Evolutionary conservation across 2,329 filamentous ascomycete genomes (phyloP).

Genomic region (Metarhizium anisopliae): DNA sequence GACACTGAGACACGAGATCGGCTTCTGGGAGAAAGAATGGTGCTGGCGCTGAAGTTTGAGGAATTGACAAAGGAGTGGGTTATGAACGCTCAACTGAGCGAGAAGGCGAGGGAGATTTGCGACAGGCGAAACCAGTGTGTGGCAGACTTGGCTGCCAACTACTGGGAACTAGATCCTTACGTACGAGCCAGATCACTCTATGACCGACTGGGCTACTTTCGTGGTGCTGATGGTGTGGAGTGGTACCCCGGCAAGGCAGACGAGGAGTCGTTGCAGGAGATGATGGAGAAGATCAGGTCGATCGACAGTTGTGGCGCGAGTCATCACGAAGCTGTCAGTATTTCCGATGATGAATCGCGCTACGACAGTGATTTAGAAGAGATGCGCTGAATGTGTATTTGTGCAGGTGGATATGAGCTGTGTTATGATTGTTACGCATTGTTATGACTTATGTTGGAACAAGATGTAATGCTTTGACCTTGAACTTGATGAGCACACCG

Average conservation of each 20-base stretch:
- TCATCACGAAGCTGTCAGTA: background rate
- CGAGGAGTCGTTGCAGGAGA: conserved; percentile 1
- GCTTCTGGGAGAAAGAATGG: conserved; percentile 51
- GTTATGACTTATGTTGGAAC: background rate
- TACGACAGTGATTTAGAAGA: background rate
- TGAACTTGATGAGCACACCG: too few relatives aligned
- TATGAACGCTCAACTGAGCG: conserved; percentile 22
- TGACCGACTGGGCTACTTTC: conserved; percentile 64
- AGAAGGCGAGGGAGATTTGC: conserved; percentile 34
- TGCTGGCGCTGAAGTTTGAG: conserved; percentile 60
- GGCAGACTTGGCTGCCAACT: conserved; percentile 55
- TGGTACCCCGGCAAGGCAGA: conserved; percentile 41
- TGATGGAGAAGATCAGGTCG: conserved; percentile 2
- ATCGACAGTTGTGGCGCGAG: background rate
- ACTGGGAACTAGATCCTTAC: conserved; percentile 81
- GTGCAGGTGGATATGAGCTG: too few relatives aligned
- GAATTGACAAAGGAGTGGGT: conserved; percentile 66
- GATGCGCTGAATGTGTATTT: background rate
- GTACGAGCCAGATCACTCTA: conserved; percentile 67
- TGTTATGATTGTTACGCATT: background rate
- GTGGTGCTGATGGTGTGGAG: conserved; percentile 53
- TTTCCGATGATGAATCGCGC: background rate
- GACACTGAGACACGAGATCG: conserved; percentile 49
- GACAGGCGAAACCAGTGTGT: conserved; percentile 50
- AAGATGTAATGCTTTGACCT: background rate